Percentiles rank a stretch among this genome's conserved stretches.
These are phyloP conservation scores for Metschnikowia cerradonensis DNA, from an alignment of 805 yeast genomes.

Conservation along the genomic window DNA sequence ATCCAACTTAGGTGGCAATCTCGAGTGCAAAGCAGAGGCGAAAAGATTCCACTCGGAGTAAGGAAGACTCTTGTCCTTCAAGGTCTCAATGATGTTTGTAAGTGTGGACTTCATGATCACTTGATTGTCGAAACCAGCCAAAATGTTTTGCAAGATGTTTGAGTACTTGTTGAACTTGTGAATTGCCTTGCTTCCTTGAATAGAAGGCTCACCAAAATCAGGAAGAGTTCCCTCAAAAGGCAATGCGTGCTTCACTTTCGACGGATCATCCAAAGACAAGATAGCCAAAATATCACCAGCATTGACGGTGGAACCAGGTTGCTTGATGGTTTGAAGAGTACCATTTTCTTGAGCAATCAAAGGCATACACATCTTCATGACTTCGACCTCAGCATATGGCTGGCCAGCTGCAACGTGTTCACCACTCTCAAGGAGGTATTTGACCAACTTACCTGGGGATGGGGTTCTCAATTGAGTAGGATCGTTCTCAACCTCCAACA, in stretches of 20 bases:
- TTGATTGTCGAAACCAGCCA: slow-evolving; percentile 92
- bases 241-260: slow-evolving; percentile 93
- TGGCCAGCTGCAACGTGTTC: slow-evolving; percentile 90
- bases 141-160: slow-evolving; percentile 67
- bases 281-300: slow-evolving; percentile 98
- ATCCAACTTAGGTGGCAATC: slow-evolving; percentile 79
- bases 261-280: slow-evolving; percentile 90
- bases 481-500: slow-evolving; percentile 92
- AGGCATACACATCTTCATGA: slow-evolving; percentile 99
- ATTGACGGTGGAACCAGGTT: slow-evolving; percentile 94
- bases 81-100: slow-evolving; percentile 62
- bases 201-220: slow-evolving; percentile 75
- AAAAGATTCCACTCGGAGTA: slow-evolving; percentile 87
- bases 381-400: slow-evolving; percentile 97
- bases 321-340: slow-evolving; percentile 85
- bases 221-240: slow-evolving; percentile 95
- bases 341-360: slow-evolving; percentile 92
- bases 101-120: slow-evolving; percentile 86
- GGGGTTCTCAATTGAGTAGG: slow-evolving; percentile 99
- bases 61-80: slow-evolving; percentile 81
- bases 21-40: slow-evolving; percentile 86
- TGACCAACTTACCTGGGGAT: slow-evolving; percentile 96
- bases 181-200: slow-evolving; percentile 80
- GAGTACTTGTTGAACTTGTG: slow-evolving; percentile 62
- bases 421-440: slow-evolving; percentile 90